These are phyloP conservation scores for Fusarium graminum DNA, from an alignment of 2,329 filamentous ascomycete species.

Conservation along the genomic window DNA sequence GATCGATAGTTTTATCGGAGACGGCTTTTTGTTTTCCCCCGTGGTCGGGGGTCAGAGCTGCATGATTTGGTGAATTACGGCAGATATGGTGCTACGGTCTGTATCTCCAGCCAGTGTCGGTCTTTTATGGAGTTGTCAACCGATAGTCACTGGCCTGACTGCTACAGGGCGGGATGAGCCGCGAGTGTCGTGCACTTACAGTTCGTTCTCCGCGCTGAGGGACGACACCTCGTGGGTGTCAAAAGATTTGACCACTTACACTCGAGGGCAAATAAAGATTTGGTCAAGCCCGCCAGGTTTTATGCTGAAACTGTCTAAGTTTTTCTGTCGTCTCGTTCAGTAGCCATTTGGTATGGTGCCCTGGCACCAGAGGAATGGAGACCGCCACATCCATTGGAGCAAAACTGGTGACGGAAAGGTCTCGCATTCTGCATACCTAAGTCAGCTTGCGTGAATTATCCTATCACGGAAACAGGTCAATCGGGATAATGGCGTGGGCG, in stretches of 20 bases:
- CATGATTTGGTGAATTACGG: slow-evolving; percentile 14
- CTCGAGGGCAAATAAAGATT: no score
- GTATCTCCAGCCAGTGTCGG: slow-evolving; percentile 7
- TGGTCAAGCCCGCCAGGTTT: no score
- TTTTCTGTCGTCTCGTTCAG: no score
- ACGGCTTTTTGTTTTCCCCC: neutral
- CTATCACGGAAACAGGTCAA: slow-evolving; percentile 17
- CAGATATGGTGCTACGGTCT: slow-evolving; percentile 23
- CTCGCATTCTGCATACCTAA: slow-evolving; percentile 6
- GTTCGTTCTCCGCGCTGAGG: neutral
- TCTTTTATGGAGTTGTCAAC: slow-evolving; percentile 1
- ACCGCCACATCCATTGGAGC: slow-evolving; percentile 3
- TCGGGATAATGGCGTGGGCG: slow-evolving; percentile 24
- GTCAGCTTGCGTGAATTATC: slow-evolving; percentile 20
- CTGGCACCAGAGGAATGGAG: slow-evolving; percentile 7
- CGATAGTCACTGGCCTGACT: slow-evolving; percentile 12
- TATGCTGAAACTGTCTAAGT: no score
- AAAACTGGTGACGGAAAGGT: slow-evolving; percentile 18
- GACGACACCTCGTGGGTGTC: no score
- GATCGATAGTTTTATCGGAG: neutral
- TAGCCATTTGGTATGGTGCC: no score
- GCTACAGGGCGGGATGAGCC: slow-evolving; percentile 16
- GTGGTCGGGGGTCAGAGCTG: neutral
- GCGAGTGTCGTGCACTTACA: slow-evolving; percentile 3
- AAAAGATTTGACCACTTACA: no score